Conservation (phyloP, 345 rosid genomes). For the Dipteronia sinensis region DNA sequence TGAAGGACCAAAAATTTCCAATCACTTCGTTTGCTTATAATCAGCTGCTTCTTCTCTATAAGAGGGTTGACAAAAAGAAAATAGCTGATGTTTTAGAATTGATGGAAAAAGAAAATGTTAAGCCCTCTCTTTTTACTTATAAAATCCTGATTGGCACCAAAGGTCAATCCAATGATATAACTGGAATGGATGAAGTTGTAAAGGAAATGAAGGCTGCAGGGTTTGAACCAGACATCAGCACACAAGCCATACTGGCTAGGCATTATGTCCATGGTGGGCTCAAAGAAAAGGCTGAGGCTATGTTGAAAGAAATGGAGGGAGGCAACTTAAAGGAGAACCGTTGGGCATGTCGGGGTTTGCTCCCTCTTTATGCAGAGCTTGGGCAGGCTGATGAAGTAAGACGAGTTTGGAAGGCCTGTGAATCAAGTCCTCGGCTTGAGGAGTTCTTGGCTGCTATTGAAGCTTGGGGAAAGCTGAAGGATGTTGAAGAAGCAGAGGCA, state of each 20-base stretch:
- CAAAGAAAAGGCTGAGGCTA: constrained; percentile 65
- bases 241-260: constrained; percentile 57
- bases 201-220: constrained; percentile 93
- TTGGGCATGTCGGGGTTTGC: constrained; percentile 50
- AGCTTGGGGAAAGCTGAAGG: constrained; percentile 81
- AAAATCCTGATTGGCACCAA: constrained; percentile 70
- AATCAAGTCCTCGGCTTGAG: constrained; percentile 47
- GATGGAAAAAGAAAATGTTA: constrained; percentile 94
- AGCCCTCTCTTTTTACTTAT: constrained; percentile 76
- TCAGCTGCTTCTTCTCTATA: constrained; percentile 92
- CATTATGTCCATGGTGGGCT: constrained; percentile 67
- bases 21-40: constrained; percentile 73
- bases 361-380: constrained; percentile 74
- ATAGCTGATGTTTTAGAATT: constrained; percentile 78
- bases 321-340: constrained; percentile 61
- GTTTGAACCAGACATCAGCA: constrained; percentile 52
- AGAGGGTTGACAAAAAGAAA: constrained; percentile 79
- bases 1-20: constrained; percentile 77
- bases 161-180: constrained; percentile 71
- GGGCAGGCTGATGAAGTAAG: constrained; percentile 76
- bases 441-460: constrained; percentile 72
- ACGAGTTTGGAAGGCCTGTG: constrained; percentile 81
- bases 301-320: constrained; percentile 86
- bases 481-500: constrained; percentile 78
- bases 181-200: constrained; percentile 86